A percentile compares a stretch with the other conserved stretches of the same genome.
Conservation (phyloP, 371 early-diverging fungal genomes). For the Chytridiales sp. region DNA sequence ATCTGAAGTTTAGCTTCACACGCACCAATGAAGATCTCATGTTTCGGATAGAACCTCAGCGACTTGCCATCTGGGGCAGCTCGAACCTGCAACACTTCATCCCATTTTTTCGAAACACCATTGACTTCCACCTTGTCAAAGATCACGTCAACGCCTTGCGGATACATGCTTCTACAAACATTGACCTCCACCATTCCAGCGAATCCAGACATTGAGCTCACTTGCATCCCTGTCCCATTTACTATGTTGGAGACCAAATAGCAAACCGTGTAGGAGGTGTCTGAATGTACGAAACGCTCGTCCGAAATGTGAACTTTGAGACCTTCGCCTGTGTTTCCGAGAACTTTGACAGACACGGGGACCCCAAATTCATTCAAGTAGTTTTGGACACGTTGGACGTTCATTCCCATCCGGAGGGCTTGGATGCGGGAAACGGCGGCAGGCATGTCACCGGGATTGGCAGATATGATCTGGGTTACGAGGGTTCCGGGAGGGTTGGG, state of each 20-base stretch:
- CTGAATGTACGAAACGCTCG: conserved; percentile 26
- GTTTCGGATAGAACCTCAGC: conserved; percentile 6
- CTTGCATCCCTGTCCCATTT: neutral
- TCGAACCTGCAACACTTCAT: conserved; percentile 8
- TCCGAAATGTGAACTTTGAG: conserved; percentile 15
- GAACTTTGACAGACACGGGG: conserved; percentile 15
- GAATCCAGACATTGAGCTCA: neutral
- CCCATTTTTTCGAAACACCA: neutral
- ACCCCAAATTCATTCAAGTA: conserved; percentile 21
- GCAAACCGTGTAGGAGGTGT: neutral
- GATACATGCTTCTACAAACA: conserved; percentile 16
- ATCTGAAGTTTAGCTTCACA: conserved; percentile 1
- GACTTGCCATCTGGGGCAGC: conserved; percentile 3
- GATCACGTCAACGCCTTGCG: conserved; percentile 11
- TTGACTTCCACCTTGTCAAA: conserved; percentile 1
- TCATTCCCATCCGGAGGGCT: conserved; percentile 15
- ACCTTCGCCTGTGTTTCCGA: conserved; percentile 30
- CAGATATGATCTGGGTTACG: conserved; percentile 61
- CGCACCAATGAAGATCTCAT: neutral
- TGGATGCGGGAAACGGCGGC: conserved; percentile 54
- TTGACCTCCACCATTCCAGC: conserved; percentile 30
- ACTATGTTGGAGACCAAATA: conserved; percentile 6
- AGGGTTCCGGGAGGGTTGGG: conserved; percentile 34
- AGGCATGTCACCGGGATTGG: conserved; percentile 56
- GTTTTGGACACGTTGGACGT: conserved; percentile 18